These are phyloP conservation scores for Voacanga thouarsii DNA, from an alignment of 257 asterid genomes.

Conservation along the genomic window DNA sequence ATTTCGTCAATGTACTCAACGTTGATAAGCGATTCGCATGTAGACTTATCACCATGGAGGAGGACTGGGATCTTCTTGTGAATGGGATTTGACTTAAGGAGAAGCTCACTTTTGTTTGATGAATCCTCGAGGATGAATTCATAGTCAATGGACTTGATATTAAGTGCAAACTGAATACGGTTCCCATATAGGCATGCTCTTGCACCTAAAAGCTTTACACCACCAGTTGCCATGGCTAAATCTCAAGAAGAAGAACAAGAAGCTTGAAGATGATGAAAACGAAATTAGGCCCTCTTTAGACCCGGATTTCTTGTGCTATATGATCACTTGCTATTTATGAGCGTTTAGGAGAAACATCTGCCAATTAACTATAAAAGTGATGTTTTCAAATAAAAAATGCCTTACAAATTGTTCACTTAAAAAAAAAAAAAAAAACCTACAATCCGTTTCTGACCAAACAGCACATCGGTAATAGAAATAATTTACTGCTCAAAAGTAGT, in stretches of 20 bases:
- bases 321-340: no score
- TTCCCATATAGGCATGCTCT: constrained; percentile 36
- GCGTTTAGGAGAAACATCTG: no score
- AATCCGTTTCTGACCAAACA: no score
- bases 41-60: constrained; percentile 32
- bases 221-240: constrained; percentile 33
- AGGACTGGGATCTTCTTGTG: constrained; percentile 56
- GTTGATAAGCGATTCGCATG: constrained; percentile 47
- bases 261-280: no score
- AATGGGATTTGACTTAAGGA: constrained; percentile 46
- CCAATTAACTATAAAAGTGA: no score
- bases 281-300: no score
- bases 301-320: no score
- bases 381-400: no score
- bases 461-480: no score
- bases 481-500: no score
- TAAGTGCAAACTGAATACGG: constrained; percentile 42
- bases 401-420: no score
- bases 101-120: constrained; percentile 32
- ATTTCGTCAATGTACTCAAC: constrained; percentile 40
- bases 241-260: neutral
- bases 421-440: no score
- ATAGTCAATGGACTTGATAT: constrained; percentile 45
- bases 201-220: constrained; percentile 42
- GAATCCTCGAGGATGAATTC: constrained; percentile 31